Percentiles rank a stretch among this genome's conserved stretches.
Evolutionary conservation across 176 grass and related monocot genomes (phyloP).

Genomic region (Miscanthus lutarioriparius): DNA sequence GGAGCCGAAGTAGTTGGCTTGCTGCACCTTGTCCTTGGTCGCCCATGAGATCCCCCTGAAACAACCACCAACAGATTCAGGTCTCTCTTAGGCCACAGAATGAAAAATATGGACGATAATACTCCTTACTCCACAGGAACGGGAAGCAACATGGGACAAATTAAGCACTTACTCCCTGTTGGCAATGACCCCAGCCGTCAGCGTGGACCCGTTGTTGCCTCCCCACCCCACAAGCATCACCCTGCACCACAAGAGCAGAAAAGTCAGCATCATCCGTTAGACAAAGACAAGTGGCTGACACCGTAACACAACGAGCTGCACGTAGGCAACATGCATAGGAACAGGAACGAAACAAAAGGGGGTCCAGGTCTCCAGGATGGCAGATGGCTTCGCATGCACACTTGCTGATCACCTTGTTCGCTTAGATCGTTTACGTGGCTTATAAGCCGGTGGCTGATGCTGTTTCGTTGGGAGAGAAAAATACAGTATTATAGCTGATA

Average conservation of each 20-base stretch:
- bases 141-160: not conserved
- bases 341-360: not conserved
- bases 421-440: too few relatives aligned
- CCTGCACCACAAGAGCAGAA: conserved; percentile 31
- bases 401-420: too few relatives aligned
- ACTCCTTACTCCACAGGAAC: too few relatives aligned
- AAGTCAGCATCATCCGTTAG: not conserved
- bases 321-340: conserved; percentile 22
- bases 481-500: too few relatives aligned
- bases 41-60: conserved; percentile 95
- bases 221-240: conserved; percentile 97
- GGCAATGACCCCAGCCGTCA: conserved; percentile 90
- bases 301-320: not conserved
- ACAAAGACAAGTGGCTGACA: conserved; percentile 15
- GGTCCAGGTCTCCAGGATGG: not conserved
- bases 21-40: conserved; percentile 95
- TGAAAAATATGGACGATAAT: not conserved
- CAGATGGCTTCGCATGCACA: not conserved
- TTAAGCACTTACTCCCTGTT: conserved; percentile 71
- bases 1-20: conserved; percentile 94
- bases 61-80: not conserved
- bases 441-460: too few relatives aligned
- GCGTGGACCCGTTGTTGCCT: conserved; percentile 93
- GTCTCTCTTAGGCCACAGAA: not conserved
- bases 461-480: too few relatives aligned